phyloP scores from a whole-genome alignment of 495 filamentous ascomycete species.

The Coniosporium apollinis region DNA sequence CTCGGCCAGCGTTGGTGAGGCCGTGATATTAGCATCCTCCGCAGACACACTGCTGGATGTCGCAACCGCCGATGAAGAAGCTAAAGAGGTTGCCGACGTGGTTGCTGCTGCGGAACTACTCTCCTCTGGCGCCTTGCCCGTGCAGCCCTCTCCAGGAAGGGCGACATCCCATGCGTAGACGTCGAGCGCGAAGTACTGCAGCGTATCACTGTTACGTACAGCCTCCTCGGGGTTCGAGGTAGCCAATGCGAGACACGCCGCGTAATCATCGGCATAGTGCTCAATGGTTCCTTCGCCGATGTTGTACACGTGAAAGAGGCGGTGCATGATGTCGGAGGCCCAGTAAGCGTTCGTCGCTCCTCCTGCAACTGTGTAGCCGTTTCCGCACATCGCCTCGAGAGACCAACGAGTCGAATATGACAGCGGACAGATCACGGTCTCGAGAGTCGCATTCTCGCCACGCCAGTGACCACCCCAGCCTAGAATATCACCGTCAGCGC shows the following conservation, averaged over 20 bases:
- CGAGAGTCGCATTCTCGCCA: conserved; percentile 35
- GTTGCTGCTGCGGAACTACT: conserved; percentile 1
- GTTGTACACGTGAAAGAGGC: conserved; percentile 35
- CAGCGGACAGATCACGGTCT: conserved; percentile 44
- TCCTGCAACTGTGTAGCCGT: conserved; percentile 34
- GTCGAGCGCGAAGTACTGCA: conserved; percentile 43
- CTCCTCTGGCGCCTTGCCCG: conserved; percentile 15
- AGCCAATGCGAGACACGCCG: conserved; percentile 30
- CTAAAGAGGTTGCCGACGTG: conserved; percentile 4
- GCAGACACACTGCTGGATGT: conserved; percentile 6
- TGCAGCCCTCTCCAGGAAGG: conserved; percentile 35
- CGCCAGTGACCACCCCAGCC: conserved; percentile 44
- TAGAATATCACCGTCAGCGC: no score
- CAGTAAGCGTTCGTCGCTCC: conserved; percentile 37
- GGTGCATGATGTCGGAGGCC: conserved; percentile 39
- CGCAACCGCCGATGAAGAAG: conserved; percentile 1
- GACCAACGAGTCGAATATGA: conserved; percentile 33
- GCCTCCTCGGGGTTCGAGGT: conserved; percentile 21
- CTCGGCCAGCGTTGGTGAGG: no score
- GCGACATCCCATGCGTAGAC: conserved; percentile 38
- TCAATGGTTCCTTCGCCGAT: conserved; percentile 36
- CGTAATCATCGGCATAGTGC: conserved; percentile 39
- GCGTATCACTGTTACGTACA: conserved; percentile 33
- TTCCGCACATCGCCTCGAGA: conserved; percentile 34
- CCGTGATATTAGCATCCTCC: not conserved